Percentiles rank a stretch among this genome's conserved stretches.
Evolutionary conservation across 164 flowering plant genomes (phyloP).

Genomic region (Amborella trichopoda): DNA sequence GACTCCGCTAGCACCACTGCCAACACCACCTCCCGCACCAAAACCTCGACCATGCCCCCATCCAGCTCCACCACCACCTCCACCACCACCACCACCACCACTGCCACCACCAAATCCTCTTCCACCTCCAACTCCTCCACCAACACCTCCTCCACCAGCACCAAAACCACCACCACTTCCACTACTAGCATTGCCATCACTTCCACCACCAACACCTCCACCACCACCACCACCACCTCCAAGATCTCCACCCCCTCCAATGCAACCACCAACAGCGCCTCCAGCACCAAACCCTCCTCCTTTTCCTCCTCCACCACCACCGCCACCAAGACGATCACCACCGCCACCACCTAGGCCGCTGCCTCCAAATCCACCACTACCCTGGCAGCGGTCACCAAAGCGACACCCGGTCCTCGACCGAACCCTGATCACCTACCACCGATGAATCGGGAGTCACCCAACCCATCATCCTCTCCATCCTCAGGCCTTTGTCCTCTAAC

Average conservation of each 20-base stretch:
- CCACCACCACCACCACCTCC: conserved; percentile 20
- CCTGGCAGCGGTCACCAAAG: too few species aligned
- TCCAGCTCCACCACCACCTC: conserved; percentile 18
- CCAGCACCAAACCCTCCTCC: conserved; percentile 7
- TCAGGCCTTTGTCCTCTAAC: too few species aligned
- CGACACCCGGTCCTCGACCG: too few species aligned
- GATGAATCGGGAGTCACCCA: too few species aligned
- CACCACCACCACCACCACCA: conserved; percentile 23
- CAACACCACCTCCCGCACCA: background rate
- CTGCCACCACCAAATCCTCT: conserved; percentile 25
- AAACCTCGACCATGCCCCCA: conserved; percentile 5
- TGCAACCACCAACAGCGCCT: conserved; percentile 18
- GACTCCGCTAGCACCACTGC: conserved; percentile 2
- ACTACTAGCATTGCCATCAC: conserved; percentile 11
- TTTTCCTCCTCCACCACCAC: too few species aligned
- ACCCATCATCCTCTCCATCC: too few species aligned
- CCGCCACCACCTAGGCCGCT: too few species aligned
- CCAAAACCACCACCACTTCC: background rate
- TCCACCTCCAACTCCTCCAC: conserved; percentile 6
- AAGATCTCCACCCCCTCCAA: conserved; percentile 14
- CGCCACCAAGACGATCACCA: too few species aligned
- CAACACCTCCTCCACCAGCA: conserved; percentile 5
- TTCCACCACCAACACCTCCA: conserved; percentile 14
- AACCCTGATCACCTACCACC: too few species aligned
- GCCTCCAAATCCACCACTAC: too few species aligned